Evolutionary conservation across 208 protist species (phyloP), one percentile per base, ranked within the genome.

Genomic region (Zelonia costaricensis): DNA sequence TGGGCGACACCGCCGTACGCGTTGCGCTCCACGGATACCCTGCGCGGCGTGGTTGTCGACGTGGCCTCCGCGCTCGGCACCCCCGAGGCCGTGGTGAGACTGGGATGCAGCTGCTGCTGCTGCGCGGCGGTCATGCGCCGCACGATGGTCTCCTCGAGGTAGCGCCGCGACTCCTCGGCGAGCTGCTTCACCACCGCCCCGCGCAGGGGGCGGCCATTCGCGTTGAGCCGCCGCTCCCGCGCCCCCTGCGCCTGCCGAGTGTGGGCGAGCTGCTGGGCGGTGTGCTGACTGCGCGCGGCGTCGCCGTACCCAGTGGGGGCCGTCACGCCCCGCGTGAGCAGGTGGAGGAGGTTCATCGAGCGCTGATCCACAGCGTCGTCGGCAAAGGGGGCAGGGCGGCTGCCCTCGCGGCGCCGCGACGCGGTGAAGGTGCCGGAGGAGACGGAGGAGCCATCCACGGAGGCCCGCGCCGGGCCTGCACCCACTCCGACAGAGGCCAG

Each of bases 141-240:
- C 62, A 86, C 81, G 2, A 94, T 79, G 4, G 86, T 83, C 18
- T 69, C 64, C 49, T 90, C 88, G 12, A 94, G 66, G 60, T 87
- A 94, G 38, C 62, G 45, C 49, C 84, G 87, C 8, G 84, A 94
- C 53, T 86, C 76, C 39, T 76, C 77, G 2, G 84, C 80, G 25
- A 94, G 75, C 33, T 76, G 69, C 33, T 82, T 80, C 46, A 91
- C 59, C 30, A 88, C 70, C 36, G 67, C 78, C 5, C 53, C 43
- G 39, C 76, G 75, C 22, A 93, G 62, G 13, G 44, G 71, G 25
- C 61, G 54, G 1, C 80, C 76, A 28, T 59, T 47, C 36, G 58
- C 62, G 12, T 69, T 74, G 22, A 76, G 42, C 23, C 52, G 60
- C 27, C 60, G 70, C 61, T 51, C 45, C 36, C 62, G 51, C 46